Conservation (phyloP, 805 yeast species). For the Isabelozyma heimii region DNA sequence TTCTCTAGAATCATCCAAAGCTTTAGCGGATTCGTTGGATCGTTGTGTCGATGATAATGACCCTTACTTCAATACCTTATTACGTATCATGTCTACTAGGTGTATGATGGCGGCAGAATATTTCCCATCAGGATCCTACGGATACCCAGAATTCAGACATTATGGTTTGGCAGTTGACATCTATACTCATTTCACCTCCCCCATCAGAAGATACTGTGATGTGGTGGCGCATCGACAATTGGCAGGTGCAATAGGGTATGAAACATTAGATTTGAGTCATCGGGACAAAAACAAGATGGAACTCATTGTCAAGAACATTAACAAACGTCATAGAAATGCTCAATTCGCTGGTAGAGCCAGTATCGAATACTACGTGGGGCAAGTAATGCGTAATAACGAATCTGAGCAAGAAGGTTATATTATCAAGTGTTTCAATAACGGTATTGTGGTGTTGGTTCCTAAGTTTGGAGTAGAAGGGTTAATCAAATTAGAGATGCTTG, state of each 20-base stretch:
- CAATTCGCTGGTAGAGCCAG: conserved; percentile 99
- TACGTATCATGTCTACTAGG: conserved; percentile 95
- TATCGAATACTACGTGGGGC: conserved; percentile 97
- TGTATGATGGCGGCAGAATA: conserved; percentile 99
- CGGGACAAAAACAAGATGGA: conserved; percentile 92
- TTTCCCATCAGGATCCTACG: conserved; percentile 85
- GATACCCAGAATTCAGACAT: conserved; percentile 90
- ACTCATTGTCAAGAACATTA: conserved; percentile 80
- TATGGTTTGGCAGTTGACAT: conserved; percentile 97
- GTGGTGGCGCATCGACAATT: conserved; percentile 95
- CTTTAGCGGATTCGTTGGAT: conserved; percentile 91
- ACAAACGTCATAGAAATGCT: conserved; percentile 93
- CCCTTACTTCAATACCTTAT: conserved; percentile 86
- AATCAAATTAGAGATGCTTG: conserved; percentile 74
- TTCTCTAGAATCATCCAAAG: conserved; percentile 80
- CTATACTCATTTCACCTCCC: conserved; percentile 97
- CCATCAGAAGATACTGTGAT: conserved; percentile 97
- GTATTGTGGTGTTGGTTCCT: conserved; percentile 92
- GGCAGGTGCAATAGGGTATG: conserved; percentile 98
- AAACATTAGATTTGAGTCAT: conserved; percentile 74
- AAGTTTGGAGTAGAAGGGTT: conserved; percentile 94
- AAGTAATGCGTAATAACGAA: conserved; percentile 86
- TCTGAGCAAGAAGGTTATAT: conserved; percentile 84
- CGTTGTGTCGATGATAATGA: conserved; percentile 79
- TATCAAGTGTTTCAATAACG: conserved; percentile 89